Percentiles rank a stretch among this genome's conserved stretches.
phyloP scores from a whole-genome alignment of 129 eudicot genomes.

The Flaveria linearis region DNA sequence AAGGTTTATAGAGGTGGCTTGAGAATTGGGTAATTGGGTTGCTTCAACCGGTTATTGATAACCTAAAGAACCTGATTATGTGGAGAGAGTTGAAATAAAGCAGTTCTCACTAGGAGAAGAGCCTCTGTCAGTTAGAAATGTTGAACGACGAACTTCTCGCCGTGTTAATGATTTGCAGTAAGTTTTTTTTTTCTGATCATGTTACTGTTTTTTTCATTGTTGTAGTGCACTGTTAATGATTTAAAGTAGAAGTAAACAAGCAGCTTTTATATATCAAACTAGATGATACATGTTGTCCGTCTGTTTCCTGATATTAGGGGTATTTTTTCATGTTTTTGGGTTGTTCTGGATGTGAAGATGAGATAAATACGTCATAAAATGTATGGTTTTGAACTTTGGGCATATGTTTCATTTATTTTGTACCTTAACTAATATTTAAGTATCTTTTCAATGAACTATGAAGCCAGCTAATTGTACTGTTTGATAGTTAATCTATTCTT shows the following conservation, averaged over 20 bases:
- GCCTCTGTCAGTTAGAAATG: conserved; percentile 85
- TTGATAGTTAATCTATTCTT: background rate
- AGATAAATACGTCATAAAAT: background rate
- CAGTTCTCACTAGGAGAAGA: conserved; percentile 95
- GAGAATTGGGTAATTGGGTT: conserved; percentile 91
- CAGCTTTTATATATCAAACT: background rate
- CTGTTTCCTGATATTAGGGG: conserved; percentile 15
- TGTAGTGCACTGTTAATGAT: background rate
- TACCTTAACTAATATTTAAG: background rate
- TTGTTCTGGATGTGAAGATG: background rate
- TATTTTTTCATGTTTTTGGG: background rate
- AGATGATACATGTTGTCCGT: conserved; percentile 19
- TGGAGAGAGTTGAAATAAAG: conserved; percentile 89
- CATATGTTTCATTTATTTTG: background rate
- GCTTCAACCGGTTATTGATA: conserved; percentile 93
- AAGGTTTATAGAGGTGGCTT: conserved; percentile 85
- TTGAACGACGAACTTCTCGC: conserved; percentile 91
- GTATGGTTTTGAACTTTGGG: conserved; percentile 2
- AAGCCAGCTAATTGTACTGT: background rate
- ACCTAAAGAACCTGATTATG: conserved; percentile 86
- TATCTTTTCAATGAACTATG: conserved; percentile 17
- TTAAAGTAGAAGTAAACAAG: background rate
- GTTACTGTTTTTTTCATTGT: background rate
- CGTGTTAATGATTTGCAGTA: conserved; percentile 91
- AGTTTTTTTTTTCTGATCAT: conserved; percentile 39